These are phyloP conservation scores for Aspergillus calidoustus DNA, from an alignment of 2,329 filamentous ascomycete genomes.

Conservation along the genomic window DNA sequence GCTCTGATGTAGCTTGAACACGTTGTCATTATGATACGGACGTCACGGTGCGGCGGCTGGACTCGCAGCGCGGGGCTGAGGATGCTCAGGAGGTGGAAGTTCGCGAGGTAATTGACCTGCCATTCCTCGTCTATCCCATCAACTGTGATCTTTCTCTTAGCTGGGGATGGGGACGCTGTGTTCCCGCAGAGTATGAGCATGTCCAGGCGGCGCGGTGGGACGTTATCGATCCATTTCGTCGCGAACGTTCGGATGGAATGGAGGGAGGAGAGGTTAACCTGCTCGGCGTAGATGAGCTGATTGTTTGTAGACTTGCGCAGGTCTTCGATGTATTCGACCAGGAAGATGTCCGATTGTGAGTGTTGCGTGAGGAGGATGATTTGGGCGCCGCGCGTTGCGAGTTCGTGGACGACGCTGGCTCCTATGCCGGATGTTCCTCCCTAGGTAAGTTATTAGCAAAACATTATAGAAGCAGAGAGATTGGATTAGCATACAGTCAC, in stretches of 20 bases:
- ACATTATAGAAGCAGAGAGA: neutral
- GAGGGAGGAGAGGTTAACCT: conserved; percentile 87
- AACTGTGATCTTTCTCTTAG: conserved; percentile 63
- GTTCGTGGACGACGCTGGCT: conserved; percentile 71
- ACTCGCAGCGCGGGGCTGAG: conserved; percentile 86
- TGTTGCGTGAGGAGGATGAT: conserved; percentile 86
- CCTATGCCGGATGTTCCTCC: conserved; percentile 94
- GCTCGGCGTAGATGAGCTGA: conserved; percentile 90
- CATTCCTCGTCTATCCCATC: conserved; percentile 89
- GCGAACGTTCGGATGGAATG: conserved; percentile 91
- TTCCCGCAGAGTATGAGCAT: conserved; percentile 89
- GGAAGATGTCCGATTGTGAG: conserved; percentile 79
- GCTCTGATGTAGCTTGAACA: conserved; percentile 88
- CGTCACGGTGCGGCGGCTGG: conserved; percentile 91
- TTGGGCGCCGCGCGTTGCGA: conserved; percentile 85
- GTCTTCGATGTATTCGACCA: conserved; percentile 91
- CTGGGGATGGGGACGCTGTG: conserved; percentile 63
- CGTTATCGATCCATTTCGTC: conserved; percentile 97
- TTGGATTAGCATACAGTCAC: conserved; percentile 69
- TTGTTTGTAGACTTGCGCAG: conserved; percentile 77
- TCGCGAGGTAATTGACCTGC: conserved; percentile 94
- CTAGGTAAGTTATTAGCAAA: conserved; percentile 43
- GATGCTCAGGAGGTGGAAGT: conserved; percentile 92
- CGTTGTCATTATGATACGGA: conserved; percentile 82
- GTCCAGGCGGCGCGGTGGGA: conserved; percentile 84